A percentile compares a stretch with the other conserved stretches of the same genome.
phyloP scores from a whole-genome alignment of 768 basidiomycete species.

The Arthromyces matolae region DNA sequence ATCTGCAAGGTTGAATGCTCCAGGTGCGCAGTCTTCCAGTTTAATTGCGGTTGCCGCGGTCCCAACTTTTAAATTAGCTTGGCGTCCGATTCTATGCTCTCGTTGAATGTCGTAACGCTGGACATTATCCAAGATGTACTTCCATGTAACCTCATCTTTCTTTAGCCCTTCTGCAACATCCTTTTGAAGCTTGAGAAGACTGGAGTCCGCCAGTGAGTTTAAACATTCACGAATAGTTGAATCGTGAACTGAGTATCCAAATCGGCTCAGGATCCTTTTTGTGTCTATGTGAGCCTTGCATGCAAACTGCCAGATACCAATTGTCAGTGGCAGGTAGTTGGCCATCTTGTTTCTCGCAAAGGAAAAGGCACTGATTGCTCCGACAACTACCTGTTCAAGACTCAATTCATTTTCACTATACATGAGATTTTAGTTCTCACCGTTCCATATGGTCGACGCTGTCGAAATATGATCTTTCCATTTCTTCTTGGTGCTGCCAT shows the following conservation, averaged over 20 bases:
- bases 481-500: conserved; percentile 16
- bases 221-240: conserved; percentile 15
- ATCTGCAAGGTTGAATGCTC: conserved; percentile 1
- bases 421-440: conserved; percentile 6
- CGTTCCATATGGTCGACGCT: conserved; percentile 18
- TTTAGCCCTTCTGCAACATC: conserved; percentile 5
- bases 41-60: conserved; percentile 19
- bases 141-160: not conserved
- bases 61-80: conserved; percentile 20
- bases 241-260: conserved; percentile 18
- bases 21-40: conserved; percentile 13
- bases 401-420: not conserved
- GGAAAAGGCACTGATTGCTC: conserved; percentile 18
- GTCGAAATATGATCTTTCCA: conserved; percentile 14
- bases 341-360: conserved; percentile 19
- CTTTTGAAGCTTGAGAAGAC: conserved; percentile 1
- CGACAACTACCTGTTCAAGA: conserved; percentile 18
- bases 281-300: conserved; percentile 20
- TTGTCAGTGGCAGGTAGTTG: conserved; percentile 18
- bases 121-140: conserved; percentile 1
- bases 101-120: not conserved
- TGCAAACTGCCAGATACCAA: conserved; percentile 21
- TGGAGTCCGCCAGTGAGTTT: conserved; percentile 13
- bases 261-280: conserved; percentile 19
- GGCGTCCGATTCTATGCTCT: conserved; percentile 6